Evolutionary conservation across 345 rosid species (phyloP).

Genomic region (Pelargonium nanum): DNA sequence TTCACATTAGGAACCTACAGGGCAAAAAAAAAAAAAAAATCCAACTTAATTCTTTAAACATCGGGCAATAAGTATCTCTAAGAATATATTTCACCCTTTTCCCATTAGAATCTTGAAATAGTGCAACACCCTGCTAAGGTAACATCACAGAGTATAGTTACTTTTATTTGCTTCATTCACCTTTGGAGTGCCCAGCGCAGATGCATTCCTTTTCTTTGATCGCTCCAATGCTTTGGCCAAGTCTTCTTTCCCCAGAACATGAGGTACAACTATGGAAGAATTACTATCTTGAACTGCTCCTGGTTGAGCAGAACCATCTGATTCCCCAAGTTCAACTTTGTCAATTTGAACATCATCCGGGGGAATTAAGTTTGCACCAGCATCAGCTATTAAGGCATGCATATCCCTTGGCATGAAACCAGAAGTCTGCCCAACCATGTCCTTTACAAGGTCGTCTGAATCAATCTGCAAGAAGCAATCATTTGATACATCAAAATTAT

Average conservation of each 20-base stretch:
- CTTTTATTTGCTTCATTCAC: slow-evolving; percentile 24
- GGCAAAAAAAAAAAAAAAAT: slow-evolving; percentile 10
- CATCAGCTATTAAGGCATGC: slow-evolving; percentile 79
- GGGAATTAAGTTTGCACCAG: slow-evolving; percentile 55
- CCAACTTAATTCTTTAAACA: slow-evolving; percentile 2
- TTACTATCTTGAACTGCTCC: slow-evolving; percentile 22
- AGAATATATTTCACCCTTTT: background rate
- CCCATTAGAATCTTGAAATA: background rate
- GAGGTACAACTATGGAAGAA: slow-evolving; percentile 21
- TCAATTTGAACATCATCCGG: slow-evolving; percentile 28
- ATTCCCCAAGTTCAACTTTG: slow-evolving; percentile 21
- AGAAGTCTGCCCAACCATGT: slow-evolving; percentile 79
- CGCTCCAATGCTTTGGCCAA: slow-evolving; percentile 64
- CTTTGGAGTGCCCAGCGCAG: slow-evolving; percentile 94
- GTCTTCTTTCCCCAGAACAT: slow-evolving; percentile 34
- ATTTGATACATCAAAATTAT: slow-evolving; percentile 17
- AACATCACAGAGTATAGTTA: slow-evolving; percentile 5
- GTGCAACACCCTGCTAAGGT: background rate
- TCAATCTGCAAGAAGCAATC: slow-evolving; percentile 41
- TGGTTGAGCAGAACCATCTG: slow-evolving; percentile 21
- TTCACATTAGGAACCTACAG: slow-evolving; percentile 79
- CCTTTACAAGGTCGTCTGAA: slow-evolving; percentile 57
- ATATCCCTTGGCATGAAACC: slow-evolving; percentile 91
- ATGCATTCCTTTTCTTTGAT: slow-evolving; percentile 91
- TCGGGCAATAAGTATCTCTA: slow-evolving; percentile 4